Evolutionary conservation across 805 yeast species (phyloP), one percentile per base, ranked within the genome.

Genomic region (Candida verbasci): DNA sequence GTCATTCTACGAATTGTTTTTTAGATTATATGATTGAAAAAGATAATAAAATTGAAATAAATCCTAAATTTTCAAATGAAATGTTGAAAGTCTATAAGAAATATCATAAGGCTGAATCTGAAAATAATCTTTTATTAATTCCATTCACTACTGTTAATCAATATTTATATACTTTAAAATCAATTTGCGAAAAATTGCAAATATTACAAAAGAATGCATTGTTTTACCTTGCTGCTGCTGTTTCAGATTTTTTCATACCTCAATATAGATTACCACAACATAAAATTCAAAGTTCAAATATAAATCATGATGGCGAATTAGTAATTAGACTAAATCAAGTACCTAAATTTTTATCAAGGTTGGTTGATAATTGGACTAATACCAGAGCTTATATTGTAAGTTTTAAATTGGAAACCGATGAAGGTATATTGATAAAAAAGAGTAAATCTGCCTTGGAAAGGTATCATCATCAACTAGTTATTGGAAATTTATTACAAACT

Each of bases 71-170:
- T 53, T 77, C 78, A 36, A 67, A 68, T 12, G 73, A 74, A 35
- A 79, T 89, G 84, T 65, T 72, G 24, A 49, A 67, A 16, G 82
- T 76, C 29, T 71, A 78, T 47, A 60, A 74, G 46, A 78, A 78
- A 64, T 80, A 76, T 52, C 60, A 60, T 41, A 50, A 43, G 20
- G 86, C 79, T 17, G 69, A 72, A 48, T 58, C 59, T 9, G 60
- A 76, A 11, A 70, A 73, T 37, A 60, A 72, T 42, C 62, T 84
- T n/a, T 62, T 93, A 31, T 56, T 80, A 27, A 65, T 93, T 11
- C 97, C 97, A 0, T 93, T 85, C 65, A 89, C 97, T 10, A 93
- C 97, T 0, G 96, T 93, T 12, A 88, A 86, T 54, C 97, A 93
- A 56, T 93, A 93, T 50, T 62, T 93, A 38, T 91, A 86, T 70